phyloP scores from a whole-genome alignment of 139 green algal genomes.

The Ulvella scutata region DNA sequence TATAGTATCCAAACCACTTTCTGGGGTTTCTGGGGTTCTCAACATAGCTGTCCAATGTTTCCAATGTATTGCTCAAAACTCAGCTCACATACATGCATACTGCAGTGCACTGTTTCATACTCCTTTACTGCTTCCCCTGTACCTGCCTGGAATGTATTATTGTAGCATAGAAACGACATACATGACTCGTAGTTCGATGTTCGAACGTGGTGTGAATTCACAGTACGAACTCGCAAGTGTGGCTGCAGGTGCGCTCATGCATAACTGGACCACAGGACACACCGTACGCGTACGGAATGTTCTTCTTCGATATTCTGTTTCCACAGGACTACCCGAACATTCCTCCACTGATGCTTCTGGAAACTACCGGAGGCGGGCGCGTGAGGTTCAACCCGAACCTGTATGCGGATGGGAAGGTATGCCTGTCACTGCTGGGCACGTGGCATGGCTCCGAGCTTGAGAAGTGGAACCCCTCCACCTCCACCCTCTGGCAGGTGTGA shows the following conservation, averaged over 20 bases:
- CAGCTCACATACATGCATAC: too few relatives aligned
- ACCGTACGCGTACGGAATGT: constrained; percentile 56
- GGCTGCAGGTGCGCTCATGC: neutral
- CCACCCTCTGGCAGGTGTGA: constrained; percentile 59
- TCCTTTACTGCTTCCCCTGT: too few relatives aligned
- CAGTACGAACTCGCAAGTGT: neutral
- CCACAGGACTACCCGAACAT: constrained; percentile 54
- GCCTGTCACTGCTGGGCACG: constrained; percentile 65
- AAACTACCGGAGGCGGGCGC: constrained; percentile 47
- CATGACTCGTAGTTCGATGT: too few relatives aligned
- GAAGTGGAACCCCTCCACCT: constrained; percentile 52
- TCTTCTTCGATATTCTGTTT: constrained; percentile 74
- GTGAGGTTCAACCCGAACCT: constrained; percentile 79
- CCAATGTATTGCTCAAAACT: too few relatives aligned
- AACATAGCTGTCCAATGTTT: too few relatives aligned
- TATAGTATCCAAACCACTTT: too few relatives aligned
- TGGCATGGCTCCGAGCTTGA: constrained; percentile 50
- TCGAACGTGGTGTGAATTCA: too few relatives aligned
- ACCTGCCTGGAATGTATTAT: too few relatives aligned
- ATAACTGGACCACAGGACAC: constrained; percentile 41
- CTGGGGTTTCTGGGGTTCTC: too few relatives aligned
- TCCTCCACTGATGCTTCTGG: constrained; percentile 49
- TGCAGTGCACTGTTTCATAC: too few relatives aligned
- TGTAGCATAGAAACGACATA: too few relatives aligned
- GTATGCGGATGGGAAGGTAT: constrained; percentile 75